A percentile compares a stretch with the other conserved stretches of the same genome.
Conservation (phyloP, 1,284 basidiomycete genomes). For the Trametes hirsuta region DNA sequence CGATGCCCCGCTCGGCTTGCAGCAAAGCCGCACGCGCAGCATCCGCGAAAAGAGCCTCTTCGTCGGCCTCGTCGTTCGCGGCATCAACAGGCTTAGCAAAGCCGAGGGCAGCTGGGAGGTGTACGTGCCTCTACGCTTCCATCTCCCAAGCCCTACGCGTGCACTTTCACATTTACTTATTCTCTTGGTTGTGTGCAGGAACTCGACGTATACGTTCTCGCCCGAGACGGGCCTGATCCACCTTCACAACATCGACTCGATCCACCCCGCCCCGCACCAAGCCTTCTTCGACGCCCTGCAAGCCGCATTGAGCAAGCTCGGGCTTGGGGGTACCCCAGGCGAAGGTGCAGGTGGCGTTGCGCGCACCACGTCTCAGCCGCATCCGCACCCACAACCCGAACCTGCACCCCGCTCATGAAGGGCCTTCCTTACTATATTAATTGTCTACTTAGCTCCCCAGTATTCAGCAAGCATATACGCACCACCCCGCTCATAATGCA, state of each 20-base stretch:
- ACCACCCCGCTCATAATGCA: neutral
- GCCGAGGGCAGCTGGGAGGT: constrained; percentile 66
- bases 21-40: constrained; percentile 14
- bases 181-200: constrained; percentile 40
- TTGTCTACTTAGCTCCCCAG: neutral
- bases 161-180: too few species aligned
- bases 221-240: constrained; percentile 64
- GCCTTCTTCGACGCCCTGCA: constrained; percentile 68
- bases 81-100: constrained; percentile 62
- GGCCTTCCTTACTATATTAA: neutral
- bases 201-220: constrained; percentile 76
- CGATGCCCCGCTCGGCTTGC: constrained; percentile 13
- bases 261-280: constrained; percentile 73
- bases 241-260: constrained; percentile 67
- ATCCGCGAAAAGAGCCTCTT: constrained; percentile 54
- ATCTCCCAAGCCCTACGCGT: neutral
- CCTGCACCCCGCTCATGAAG: neutral
- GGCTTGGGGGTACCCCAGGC: constrained; percentile 27
- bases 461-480: neutral
- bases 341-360: constrained; percentile 23
- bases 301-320: constrained; percentile 43
- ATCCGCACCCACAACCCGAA: neutral
- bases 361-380: neutral
- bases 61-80: constrained; percentile 57
- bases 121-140: constrained; percentile 44